Evolutionary conservation across 257 asterid genomes (phyloP).

Genomic region (Prunella vulgaris): DNA sequence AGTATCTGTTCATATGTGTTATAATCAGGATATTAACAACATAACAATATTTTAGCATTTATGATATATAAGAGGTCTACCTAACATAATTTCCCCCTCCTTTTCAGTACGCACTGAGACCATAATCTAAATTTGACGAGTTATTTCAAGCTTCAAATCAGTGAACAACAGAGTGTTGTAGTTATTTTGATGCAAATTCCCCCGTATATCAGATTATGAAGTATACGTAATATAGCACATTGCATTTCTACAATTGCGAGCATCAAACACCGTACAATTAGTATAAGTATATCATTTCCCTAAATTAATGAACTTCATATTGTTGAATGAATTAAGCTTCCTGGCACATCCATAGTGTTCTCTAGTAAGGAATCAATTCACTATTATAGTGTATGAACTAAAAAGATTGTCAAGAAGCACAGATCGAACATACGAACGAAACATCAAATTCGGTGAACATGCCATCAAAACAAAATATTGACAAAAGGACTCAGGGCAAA

Average conservation of each 20-base stretch:
- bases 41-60: no score
- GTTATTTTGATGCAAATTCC: no score
- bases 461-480: no score
- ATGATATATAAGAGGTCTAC: no score
- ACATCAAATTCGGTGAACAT: not conserved
- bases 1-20: no score
- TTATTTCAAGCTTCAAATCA: not conserved
- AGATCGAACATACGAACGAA: not conserved
- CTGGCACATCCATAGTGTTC: not conserved
- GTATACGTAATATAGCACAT: not conserved
- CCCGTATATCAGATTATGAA: constrained; percentile 1
- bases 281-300: not conserved
- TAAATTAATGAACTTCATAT: not conserved
- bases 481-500: no score
- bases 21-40: no score
- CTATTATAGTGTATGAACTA: not conserved
- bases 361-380: not conserved
- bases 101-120: not conserved
- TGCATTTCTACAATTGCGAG: not conserved
- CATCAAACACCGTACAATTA: not conserved
- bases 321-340: not conserved
- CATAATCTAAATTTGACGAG: not conserved
- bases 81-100: not conserved
- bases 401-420: not conserved
- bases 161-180: not conserved